These are phyloP conservation scores for Acanthamoeba lenticulata DNA, from an alignment of 208 protist genomes.

Conservation along the genomic window DNA sequence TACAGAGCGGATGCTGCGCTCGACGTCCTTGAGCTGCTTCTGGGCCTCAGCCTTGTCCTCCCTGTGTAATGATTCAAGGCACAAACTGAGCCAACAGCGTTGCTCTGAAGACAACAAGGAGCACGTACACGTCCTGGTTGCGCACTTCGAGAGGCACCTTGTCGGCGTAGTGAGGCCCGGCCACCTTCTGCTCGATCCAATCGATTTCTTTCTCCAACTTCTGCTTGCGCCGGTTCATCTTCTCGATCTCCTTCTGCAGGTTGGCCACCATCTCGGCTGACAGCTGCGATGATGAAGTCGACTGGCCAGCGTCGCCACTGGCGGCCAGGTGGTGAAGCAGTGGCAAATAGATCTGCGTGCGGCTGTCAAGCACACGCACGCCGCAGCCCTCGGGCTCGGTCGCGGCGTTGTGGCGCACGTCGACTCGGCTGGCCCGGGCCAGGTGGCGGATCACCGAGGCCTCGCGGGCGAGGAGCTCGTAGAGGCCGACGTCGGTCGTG, in stretches of 20 bases:
- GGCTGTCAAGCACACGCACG: conserved; percentile 5
- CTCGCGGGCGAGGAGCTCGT: background rate
- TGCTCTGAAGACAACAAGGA: background rate
- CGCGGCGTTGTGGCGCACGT: background rate
- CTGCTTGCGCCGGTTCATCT: conserved; percentile 7
- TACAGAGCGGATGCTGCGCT: background rate
- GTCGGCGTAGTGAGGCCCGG: background rate
- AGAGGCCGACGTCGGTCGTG: background rate
- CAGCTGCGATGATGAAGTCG: background rate
- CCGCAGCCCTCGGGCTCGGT: background rate
- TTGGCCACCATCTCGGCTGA: background rate
- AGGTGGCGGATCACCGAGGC: background rate
- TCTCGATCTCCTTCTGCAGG: conserved; percentile 35
- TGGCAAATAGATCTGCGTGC: conserved; percentile 11
- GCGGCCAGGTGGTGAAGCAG: background rate
- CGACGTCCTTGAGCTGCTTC: conserved; percentile 33
- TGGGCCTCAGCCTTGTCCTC: background rate
- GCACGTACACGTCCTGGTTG: conserved; percentile 3
- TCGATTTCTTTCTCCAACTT: conserved; percentile 28
- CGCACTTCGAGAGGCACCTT: conserved; percentile 16
- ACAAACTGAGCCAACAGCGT: background rate
- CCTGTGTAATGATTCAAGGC: background rate
- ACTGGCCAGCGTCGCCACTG: background rate
- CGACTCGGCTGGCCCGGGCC: background rate
- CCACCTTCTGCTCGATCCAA: conserved; percentile 2